Base-by-base conservation (phyloP, 2,329 filamentous ascomycete genomes). In the Verticillium nonalfalfae region DNA sequence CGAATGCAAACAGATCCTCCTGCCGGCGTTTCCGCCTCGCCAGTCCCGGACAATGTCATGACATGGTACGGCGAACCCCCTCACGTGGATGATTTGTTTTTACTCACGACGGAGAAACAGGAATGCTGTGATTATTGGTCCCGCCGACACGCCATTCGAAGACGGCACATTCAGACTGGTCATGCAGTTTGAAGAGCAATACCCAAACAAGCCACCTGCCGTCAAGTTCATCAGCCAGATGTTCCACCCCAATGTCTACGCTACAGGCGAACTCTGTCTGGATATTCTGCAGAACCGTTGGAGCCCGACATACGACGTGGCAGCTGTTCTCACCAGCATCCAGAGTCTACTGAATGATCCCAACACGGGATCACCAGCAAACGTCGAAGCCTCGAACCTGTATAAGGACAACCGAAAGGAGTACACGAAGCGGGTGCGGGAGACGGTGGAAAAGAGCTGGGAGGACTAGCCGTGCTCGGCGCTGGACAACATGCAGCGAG, bases 401-500 rank as follows among this genome's bases (percentile, higher is more conserved):
- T 99, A 98, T 83, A 98, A 98, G 75, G 95, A 99, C 73, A 98
- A 98, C 76, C 86, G 93, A 65, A 93, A 93, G 74, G 95, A 99
- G 73, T 99, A 99, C 73, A 91, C 89, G 33, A 99, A 99, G 81
- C 84, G 93, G 18, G 95, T 99, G 54, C 84, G 93, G 57, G 95
- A 98, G 80, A 97, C 94, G 0, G 95, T 99, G 15, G 95, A 99
- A 82, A 98, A 97, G 85, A 98, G 94, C 79, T 99, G 95, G 95
- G 95, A 98, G 66, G 94, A 97, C 71, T 96, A 50, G 45, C n/a
- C 45, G n/a, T 21, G 45, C 45, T 50, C n/a, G n/a, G 45, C 4
- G 45, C 45, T 18, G 45, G n/a, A 21, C n/a, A 50, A 11, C 45
- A 18, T 21, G 45, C 45, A 50, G 45, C 45, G 45, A 50, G 45